Base-by-base conservation (phyloP, 768 basidiomycete genomes). In the Boletus huronensis region DNA sequence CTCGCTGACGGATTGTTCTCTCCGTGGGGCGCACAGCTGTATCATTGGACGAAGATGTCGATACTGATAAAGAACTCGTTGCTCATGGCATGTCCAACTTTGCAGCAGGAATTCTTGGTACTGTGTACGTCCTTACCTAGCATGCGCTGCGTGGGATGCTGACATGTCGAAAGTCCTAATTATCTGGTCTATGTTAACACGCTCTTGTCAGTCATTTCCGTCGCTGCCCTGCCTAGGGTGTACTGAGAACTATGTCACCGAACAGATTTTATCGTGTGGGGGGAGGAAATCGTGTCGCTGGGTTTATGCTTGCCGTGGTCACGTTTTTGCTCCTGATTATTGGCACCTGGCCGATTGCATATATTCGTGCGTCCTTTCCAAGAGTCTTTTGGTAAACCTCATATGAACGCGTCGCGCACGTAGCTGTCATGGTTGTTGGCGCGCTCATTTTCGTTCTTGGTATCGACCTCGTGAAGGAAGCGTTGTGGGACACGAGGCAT, bases 381-480 rank as follows among this genome's bases (percentile, higher is more conserved):
- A 14, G 3, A 23, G 6, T 10, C 1, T 7, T 41, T n/a, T 26
- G 25, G 13, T 39, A 8, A 54, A 9, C 32, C 23, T 55, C 11
- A 19, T 14, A 17, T 39, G 13, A 29, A 50, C 9, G 29, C 46
- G 13, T 53, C 14, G 11, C 38, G 8, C 28, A 36, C 8, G 7
- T 57, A 95, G 93, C 93, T 53, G 87, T 98, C 29, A 86, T 92
- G 82, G 86, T 96, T 5, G 93, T 98, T 14, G 86, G 87, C 1
- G 86, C 93, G 2, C 77, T 99, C 52, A 98, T 98, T 58, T 95
- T 93, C 60, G 93, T 97, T 9, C 79, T 98, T 32, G 97, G 95
- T 0, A 82, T 98, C 48, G 96, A 98, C 60, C 83, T 99, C 36
- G 83, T 93, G 38, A 96, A 95, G 64, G 96, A 98, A 70, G 95